Base-by-base conservation (phyloP, 305 asterid species). In the Fraxinus ornus region DNA sequence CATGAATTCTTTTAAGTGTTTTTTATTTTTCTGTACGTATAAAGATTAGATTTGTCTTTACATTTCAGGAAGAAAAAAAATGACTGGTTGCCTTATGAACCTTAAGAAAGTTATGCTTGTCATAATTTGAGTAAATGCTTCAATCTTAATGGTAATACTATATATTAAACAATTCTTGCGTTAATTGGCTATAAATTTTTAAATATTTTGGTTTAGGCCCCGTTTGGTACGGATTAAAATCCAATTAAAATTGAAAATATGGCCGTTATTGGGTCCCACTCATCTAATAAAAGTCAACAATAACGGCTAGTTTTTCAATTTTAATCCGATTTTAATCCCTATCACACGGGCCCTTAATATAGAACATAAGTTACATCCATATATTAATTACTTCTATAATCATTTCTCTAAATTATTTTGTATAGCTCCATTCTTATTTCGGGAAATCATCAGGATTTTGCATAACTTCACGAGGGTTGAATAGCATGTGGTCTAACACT, bases 401-500 rank as follows among this genome's bases (percentile, higher is more conserved):
- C 37, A 7, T 78, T 26, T 83, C 37, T 76, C 52, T 60, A 49
- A 21, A 72, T 49, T 13, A 36, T 76, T 72, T 78, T 49, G 75
- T 64, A 44, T 47, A 49, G 7, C 37, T 28, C 75, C 4, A 49
- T 3, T 68, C 12, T 78, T 10, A 24, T 68, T 64, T 7, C 15
- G 28, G 12, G 72, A 64, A 64, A 64, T 32, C 3, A 39, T 32
- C 26, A 39, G 64, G 19, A 33, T 32, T 32, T 75, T 77, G 32
- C 37, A 55, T 39, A 49, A 78, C 8, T 15, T 3, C 60, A 49
- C n/a, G 19, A 52, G 4, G 5, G 80, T 78, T 82, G 73, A 30
- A 57, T 32, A 13, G 37, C 12, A 66, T 83, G 52, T 37, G 47
- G 79, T 79, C 83, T 89, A 60, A 83, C 80, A 52, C 81, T 71